A percentile compares a stretch with the other conserved stretches of the same genome.
These are phyloP conservation scores for Aspergillus novofumigatus DNA, from an alignment of 2,329 filamentous ascomycete genomes.

Conservation along the genomic window DNA sequence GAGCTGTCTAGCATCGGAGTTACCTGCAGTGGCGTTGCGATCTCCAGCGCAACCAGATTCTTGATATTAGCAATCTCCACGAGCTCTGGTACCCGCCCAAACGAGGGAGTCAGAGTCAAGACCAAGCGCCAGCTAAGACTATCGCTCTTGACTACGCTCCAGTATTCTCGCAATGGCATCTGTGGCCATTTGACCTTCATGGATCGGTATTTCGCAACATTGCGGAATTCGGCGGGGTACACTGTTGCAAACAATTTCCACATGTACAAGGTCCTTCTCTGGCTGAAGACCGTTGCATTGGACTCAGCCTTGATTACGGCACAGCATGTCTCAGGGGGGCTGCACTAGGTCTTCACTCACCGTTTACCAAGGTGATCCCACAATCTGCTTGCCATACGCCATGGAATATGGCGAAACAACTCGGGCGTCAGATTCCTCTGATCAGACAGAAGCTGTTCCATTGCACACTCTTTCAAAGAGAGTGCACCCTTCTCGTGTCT, in stretches of 20 bases:
- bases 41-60: conserved; percentile 40
- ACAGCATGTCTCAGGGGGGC: neutral
- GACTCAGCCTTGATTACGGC: neutral
- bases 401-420: conserved; percentile 37
- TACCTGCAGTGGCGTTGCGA: conserved; percentile 20
- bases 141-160: conserved; percentile 30
- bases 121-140: conserved; percentile 31
- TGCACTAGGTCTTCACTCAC: conserved; percentile 22
- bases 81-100: conserved; percentile 31
- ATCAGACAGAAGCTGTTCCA: conserved; percentile 29
- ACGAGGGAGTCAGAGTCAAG: conserved; percentile 31
- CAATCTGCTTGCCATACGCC: conserved; percentile 36
- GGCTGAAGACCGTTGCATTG: conserved; percentile 18
- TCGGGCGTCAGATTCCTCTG: conserved; percentile 33
- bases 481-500: conserved; percentile 24
- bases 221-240: conserved; percentile 35
- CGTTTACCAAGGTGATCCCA: conserved; percentile 36
- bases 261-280: conserved; percentile 37
- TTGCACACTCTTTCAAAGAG: conserved; percentile 33
- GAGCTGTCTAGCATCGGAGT: conserved; percentile 6
- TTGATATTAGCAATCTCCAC: conserved; percentile 35
- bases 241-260: conserved; percentile 41
- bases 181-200: conserved; percentile 27
- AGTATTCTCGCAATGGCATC: conserved; percentile 33
- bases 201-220: conserved; percentile 24